These are phyloP conservation scores for Funneliformis caledonium DNA, from an alignment of 371 early-diverging fungal genomes.

Conservation along the genomic window DNA sequence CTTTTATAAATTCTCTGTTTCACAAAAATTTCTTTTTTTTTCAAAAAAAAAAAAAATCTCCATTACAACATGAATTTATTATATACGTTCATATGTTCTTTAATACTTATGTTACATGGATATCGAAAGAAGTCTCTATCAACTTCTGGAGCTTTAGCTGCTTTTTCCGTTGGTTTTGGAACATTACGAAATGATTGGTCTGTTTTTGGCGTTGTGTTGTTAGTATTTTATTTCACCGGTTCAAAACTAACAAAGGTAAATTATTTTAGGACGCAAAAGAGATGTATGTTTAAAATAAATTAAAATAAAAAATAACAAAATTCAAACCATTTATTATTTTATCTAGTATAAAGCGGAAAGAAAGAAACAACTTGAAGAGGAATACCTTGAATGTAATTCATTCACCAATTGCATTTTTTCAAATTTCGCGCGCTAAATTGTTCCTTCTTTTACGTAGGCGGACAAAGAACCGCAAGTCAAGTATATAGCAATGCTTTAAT, in stretches of 20 bases:
- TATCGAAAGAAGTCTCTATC: slow-evolving; percentile 70
- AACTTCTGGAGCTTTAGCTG: slow-evolving; percentile 72
- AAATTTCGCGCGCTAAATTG: not conserved
- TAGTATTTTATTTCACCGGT: slow-evolving; percentile 78
- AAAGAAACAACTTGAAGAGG: slow-evolving; percentile 73
- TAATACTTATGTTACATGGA: slow-evolving; percentile 2
- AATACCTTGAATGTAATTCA: slow-evolving; percentile 48
- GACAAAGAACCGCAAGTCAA: slow-evolving; percentile 73
- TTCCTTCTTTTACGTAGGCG: slow-evolving; percentile 44
- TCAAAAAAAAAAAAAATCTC: not conserved
- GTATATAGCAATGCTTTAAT: slow-evolving; percentile 82
- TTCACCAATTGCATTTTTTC: slow-evolving; percentile 8
- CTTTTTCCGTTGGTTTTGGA: slow-evolving; percentile 73
- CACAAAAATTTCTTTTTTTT: not conserved
- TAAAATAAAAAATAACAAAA: not conserved
- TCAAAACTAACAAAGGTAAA: slow-evolving; percentile 77
- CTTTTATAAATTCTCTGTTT: not conserved
- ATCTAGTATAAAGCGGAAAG: slow-evolving; percentile 65
- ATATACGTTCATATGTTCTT: not conserved
- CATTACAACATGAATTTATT: slow-evolving; percentile 15
- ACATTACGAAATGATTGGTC: slow-evolving; percentile 68
- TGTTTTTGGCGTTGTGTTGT: slow-evolving; percentile 65
- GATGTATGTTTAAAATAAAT: not conserved
- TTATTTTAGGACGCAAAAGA: not conserved
- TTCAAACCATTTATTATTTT: not conserved